Base-by-base conservation (phyloP, 345 rosid species). In the Arabidopsis arenosa region DNA sequence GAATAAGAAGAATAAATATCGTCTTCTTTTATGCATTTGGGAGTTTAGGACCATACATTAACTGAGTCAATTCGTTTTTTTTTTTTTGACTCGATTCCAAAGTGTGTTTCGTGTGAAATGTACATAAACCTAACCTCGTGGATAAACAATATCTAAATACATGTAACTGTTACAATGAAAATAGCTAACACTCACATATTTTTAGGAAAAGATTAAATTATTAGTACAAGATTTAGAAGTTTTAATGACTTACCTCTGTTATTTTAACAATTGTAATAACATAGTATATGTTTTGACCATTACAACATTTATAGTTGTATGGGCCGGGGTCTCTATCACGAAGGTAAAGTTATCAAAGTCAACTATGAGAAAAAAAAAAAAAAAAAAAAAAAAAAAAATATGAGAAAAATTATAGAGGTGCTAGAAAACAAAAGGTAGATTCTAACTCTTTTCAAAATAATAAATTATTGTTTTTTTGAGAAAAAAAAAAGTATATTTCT, bases 271-370 rank as follows among this genome's bases (percentile, higher is more conserved):
- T 3, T 60, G 12, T 28, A 41, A 26, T 7, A 23, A 43, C 13
- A 26, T 43, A 26, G 52, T 63, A 11, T 2, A 10, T 6, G 3
- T 13, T 36, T 53, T 55, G 65, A 35, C 32, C 62, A 49, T 9
- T 6, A 26, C 56, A 44, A 28, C n/a, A 5, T 2, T 58, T 58
- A 0, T 43, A 33, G 56, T 33, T 56, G 55, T 40, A 58, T 68
- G 63, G 26, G 26, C 26, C 26, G 26, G 26, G 52, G 63, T 62
- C 80, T 76, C 51, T 53, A 6, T 76, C 70, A 53, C 8, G 48
- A 62, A 75, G 56, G 49, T 41, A 62, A 63, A 44, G 9, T 53
- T 69, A 13, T 17, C 43, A 37, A 76, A 70, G 75, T 77, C 80
- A 77, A 63, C 75, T 64, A 53, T 53, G 48, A 69, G 65, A 55